These are phyloP conservation scores for Penicillium glabrum DNA, from an alignment of 2,329 filamentous ascomycete species.

Conservation along the genomic window DNA sequence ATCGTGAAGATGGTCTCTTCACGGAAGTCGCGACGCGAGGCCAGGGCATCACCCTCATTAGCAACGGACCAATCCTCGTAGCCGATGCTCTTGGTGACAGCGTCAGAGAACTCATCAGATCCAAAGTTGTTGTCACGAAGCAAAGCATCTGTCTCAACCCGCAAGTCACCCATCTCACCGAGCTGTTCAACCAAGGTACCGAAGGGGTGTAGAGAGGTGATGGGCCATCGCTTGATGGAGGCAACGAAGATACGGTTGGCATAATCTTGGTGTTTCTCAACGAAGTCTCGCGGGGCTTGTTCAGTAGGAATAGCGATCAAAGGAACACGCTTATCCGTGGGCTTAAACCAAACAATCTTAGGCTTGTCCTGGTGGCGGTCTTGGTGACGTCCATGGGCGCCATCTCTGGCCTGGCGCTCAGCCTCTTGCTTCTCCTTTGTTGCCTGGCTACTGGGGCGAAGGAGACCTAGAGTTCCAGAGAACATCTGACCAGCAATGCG, in stretches of 20 bases:
- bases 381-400: constrained; percentile 70
- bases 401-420: constrained; percentile 87
- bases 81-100: constrained; percentile 87
- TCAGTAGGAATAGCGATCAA: constrained; percentile 98
- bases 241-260: constrained; percentile 97
- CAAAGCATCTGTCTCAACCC: constrained; percentile 95
- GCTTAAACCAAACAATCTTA: constrained; percentile 99
- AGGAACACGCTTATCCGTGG: constrained; percentile 96
- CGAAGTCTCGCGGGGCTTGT: constrained; percentile 94
- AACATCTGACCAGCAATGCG: constrained; percentile 99
- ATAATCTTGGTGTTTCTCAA: constrained; percentile 97
- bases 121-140: constrained; percentile 98
- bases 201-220: constrained; percentile 98
- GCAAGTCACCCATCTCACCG: constrained; percentile 94
- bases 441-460: constrained; percentile 94
- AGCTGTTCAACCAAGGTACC: constrained; percentile 96
- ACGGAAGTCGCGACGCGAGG: constrained; percentile 84
- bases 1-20: constrained; percentile 87
- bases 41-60: constrained; percentile 76
- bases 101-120: constrained; percentile 95
- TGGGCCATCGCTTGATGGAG: constrained; percentile 99
- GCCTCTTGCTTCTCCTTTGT: constrained; percentile 99
- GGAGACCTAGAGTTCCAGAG: constrained; percentile 88
- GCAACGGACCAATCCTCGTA: constrained; percentile 87
- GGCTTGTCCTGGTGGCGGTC: constrained; percentile 91